Percentiles rank a stretch among this genome's conserved stretches.
phyloP scores from a whole-genome alignment of 2,329 filamentous ascomycete species.

The Epichloe sylvatica region DNA sequence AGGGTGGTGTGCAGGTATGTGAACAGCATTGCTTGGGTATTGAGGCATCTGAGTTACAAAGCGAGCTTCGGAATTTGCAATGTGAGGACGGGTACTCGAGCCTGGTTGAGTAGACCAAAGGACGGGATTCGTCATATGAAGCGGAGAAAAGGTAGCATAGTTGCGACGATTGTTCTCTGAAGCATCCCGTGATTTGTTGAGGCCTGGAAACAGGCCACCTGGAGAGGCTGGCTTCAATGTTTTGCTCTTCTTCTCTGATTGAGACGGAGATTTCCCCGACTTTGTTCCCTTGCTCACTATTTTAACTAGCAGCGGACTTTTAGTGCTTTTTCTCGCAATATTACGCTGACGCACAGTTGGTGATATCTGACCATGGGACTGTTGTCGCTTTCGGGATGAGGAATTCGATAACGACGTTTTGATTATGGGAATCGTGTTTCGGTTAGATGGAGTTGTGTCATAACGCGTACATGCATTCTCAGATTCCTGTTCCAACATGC shows the following conservation, averaged over 20 bases:
- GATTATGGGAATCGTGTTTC: background rate
- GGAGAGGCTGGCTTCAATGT: background rate
- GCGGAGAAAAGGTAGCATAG: background rate
- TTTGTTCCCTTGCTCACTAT: background rate
- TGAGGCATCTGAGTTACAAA: background rate
- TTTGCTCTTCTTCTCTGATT: background rate
- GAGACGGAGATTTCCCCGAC: background rate
- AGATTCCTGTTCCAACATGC: background rate
- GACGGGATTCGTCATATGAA: background rate
- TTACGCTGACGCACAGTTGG: background rate
- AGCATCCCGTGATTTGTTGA: background rate
- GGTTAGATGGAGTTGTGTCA: background rate
- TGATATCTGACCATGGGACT: background rate
- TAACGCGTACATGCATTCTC: background rate
- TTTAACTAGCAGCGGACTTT: background rate
- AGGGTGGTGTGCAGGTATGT: background rate
- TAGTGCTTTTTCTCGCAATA: background rate
- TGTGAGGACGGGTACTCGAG: background rate
- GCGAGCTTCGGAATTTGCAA: background rate
- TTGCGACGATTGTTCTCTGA: background rate
- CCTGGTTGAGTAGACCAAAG: background rate
- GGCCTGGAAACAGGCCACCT: background rate
- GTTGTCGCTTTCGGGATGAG: background rate
- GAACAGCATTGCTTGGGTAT: background rate
- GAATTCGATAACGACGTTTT: background rate